Evolutionary conservation across 2,329 filamentous ascomycete genomes (phyloP), one percentile per base, ranked within the genome.

Genomic region (Fusarium coffeatum): DNA sequence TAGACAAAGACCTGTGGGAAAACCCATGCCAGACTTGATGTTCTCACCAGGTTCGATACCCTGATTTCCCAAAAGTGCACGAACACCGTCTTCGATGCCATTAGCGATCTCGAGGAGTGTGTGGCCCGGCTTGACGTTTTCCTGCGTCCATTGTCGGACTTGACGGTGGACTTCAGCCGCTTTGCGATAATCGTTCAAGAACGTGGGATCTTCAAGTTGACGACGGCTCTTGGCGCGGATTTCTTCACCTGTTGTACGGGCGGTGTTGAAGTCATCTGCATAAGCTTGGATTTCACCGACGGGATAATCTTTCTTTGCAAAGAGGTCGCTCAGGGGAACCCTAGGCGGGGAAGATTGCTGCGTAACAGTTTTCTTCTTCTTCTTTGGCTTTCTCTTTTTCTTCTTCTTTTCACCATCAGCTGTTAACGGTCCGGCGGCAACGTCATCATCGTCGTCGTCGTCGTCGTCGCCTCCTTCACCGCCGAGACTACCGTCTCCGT

Each of bases 151-250:
- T 76, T 92, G 89, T 43, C 93, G 89, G 45, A 94, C 92, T 76
- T 96, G 91, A 55, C 93, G 89, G 77, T 96, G 93, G 7, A 92
- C 87, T 78, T 96, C 93, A 9, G 93, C 92, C 46, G 88, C 92
- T 68, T 93, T 87, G 56, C 93, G 89, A 77, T 94, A 95, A 72
- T 95, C 91, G 50, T 86, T 86, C 48, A 95, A 82, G 81, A 93
- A 93, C 87, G 56, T 25, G 10, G 56, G 63, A 28, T 80, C 76
- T 16, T 79, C 76, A 3, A 77, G 55, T 4, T 77, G 72, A 22
- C 62, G 48, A 11, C 72, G 71, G 4, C 58, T 59, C 6, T 57
- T 48, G 25, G 69, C 63, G 16, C 78, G 78, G 16, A 63, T 3
- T 63, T 80, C 78, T 2, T 58, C 64, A 4, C 64, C 66, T 7